phyloP scores from a whole-genome alignment of 1,284 basidiomycete species.

The Cutaneotrichosporon cavernicola region DNA sequence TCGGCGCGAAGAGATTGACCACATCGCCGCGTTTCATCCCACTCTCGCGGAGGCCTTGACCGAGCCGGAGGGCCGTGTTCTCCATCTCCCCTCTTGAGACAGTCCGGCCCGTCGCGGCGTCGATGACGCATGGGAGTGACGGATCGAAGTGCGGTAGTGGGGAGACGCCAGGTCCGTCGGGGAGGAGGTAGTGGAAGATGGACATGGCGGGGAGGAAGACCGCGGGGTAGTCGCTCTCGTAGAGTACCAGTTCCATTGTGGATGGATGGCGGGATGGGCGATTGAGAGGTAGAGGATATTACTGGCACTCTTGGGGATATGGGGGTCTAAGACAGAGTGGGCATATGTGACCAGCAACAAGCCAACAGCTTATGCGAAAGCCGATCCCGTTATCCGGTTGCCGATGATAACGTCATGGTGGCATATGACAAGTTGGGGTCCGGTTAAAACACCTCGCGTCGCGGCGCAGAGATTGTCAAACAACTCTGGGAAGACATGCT shows the following conservation, averaged over 20 bases:
- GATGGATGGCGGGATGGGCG: too few relatives aligned
- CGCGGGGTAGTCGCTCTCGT: conserved; percentile 12
- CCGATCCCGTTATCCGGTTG: too few relatives aligned
- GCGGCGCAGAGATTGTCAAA: too few relatives aligned
- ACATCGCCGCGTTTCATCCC: conserved; percentile 41
- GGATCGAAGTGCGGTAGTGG: conserved; percentile 13
- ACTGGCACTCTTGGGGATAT: too few relatives aligned
- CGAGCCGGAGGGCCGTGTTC: conserved; percentile 61
- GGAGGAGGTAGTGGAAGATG: conserved; percentile 20
- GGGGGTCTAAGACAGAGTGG: too few relatives aligned
- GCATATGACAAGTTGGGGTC: too few relatives aligned
- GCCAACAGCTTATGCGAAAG: too few relatives aligned
- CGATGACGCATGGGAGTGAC: conserved; percentile 63
- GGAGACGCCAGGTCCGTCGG: conserved; percentile 4
- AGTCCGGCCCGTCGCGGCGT: conserved; percentile 61
- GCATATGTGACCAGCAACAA: too few relatives aligned
- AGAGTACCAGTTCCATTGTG: conserved; percentile 10
- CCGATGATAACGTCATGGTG: too few relatives aligned
- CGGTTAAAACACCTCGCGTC: too few relatives aligned
- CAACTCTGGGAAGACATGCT: too few relatives aligned
- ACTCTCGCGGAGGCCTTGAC: conserved; percentile 56
- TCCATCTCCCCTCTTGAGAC: conserved; percentile 62
- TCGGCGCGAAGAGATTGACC: conserved; percentile 52
- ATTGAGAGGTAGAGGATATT: too few relatives aligned
- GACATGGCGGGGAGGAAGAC: conserved; percentile 14